Base-by-base conservation (phyloP, 2,329 filamentous ascomycete genomes). In the Onygena corvina region DNA sequence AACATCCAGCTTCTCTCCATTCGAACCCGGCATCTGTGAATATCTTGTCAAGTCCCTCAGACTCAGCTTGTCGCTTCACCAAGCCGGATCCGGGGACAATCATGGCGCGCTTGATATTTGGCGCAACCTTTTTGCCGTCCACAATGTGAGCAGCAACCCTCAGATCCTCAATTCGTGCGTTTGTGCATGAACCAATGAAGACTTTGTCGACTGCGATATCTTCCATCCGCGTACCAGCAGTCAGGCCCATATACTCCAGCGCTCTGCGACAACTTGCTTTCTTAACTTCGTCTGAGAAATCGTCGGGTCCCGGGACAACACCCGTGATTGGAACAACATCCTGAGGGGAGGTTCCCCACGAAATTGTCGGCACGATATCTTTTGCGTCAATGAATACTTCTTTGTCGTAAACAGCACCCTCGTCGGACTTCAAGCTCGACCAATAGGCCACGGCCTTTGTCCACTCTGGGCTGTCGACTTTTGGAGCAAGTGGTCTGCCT, bases 171-270 rank as follows among this genome's bases (percentile, higher is more conserved):
- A 98, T 95, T 61, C 92, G 81, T 11, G 90, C 86, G 66, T 98
- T 98, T 31, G 92, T 98, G 77, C 92, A 98, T 8, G 88, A 94
- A 40, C 92, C 92, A 59, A 96, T 95, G 66, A 96, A 98, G 57
- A 96, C 81, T 75, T 96, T 96, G 76, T 98, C 92, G 48, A 96
- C 71, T 23, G 75, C 69, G 56, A 98, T 83, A n/a, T 96, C 88
- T 65, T 94, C 80, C 82, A 98, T 92, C 6, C 79, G 83, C 0
- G 85, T 94, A 50, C 88, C 88, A 20, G 90, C 74, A 4, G 76
- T 83, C 48, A 98, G 76, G 30, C 92, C 92, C 92, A 98, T 98
- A 70, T 98, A 98, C 66, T 95, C 82, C 21, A 98, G 76, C 67
- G 89, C 86, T 50, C 88, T 79, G 55, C 80, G 78, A 61, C 85